Conservation (phyloP, 2,329 filamentous ascomycete species). For the Colletotrichum cereale region DNA sequence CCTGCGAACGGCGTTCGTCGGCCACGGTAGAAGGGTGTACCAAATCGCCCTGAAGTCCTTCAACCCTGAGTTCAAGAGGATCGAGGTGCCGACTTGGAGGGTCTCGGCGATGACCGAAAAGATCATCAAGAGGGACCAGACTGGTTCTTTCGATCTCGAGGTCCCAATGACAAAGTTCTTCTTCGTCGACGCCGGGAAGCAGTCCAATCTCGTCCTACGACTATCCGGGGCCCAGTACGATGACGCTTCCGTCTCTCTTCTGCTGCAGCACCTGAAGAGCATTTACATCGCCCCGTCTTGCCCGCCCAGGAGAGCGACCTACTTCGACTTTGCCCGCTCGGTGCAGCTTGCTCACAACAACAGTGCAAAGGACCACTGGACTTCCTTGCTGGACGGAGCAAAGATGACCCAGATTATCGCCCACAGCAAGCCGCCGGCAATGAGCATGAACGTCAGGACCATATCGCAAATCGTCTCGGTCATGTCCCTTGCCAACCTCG, state of each 20-base stretch:
- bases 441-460: constrained; percentile 55
- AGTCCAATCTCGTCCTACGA: constrained; percentile 61
- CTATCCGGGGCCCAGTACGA: constrained; percentile 65
- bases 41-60: constrained; percentile 61
- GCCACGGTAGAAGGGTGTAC: constrained; percentile 60
- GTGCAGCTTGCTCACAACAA: constrained; percentile 52
- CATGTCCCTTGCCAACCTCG: constrained; percentile 56
- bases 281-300: constrained; percentile 57
- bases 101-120: constrained; percentile 56
- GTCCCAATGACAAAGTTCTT: constrained; percentile 63
- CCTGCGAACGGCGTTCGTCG: constrained; percentile 66
- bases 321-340: constrained; percentile 62
- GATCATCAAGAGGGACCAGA: constrained; percentile 58
- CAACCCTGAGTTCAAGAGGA: constrained; percentile 57
- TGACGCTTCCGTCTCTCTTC: constrained; percentile 57
- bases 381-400: constrained; percentile 57
- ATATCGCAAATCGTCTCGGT: constrained; percentile 56
- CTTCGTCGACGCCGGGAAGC: constrained; percentile 62
- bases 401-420: constrained; percentile 60
- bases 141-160: constrained; percentile 54
- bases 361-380: constrained; percentile 61
- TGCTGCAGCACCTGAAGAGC: constrained; percentile 62
- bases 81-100: constrained; percentile 55
- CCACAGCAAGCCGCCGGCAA: constrained; percentile 55
- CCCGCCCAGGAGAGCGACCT: constrained; percentile 54